Evolutionary conservation across 2,329 filamentous ascomycete species (phyloP).

Genomic region (Macrophomina tecta): DNA sequence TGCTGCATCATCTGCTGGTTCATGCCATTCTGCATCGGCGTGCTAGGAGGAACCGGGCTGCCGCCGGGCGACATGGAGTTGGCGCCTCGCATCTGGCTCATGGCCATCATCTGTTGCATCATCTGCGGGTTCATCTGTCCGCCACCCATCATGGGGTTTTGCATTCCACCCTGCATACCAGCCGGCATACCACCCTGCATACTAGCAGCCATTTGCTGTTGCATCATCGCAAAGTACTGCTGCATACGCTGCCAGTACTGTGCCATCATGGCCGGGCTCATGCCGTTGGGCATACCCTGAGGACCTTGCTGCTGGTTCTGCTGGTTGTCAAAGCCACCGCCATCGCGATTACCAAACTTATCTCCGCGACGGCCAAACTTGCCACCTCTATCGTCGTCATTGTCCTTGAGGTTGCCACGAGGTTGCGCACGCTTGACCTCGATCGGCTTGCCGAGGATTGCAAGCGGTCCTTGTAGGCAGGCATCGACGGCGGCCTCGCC

Average conservation of each 20-base stretch:
- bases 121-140: slow-evolving; percentile 65
- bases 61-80: slow-evolving; percentile 35
- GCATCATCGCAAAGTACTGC: slow-evolving; percentile 94
- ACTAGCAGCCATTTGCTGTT: slow-evolving; percentile 76
- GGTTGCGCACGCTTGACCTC: slow-evolving; percentile 99
- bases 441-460: slow-evolving; percentile 94
- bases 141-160: slow-evolving; percentile 63
- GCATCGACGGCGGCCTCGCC: slow-evolving; percentile 93
- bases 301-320: slow-evolving; percentile 51
- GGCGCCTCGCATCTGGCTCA: slow-evolving; percentile 39
- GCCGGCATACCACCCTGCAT: slow-evolving; percentile 45
- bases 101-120: slow-evolving; percentile 50
- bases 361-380: slow-evolving; percentile 44
- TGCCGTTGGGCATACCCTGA: slow-evolving; percentile 58
- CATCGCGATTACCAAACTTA: slow-evolving; percentile 47
- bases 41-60: slow-evolving; percentile 40
- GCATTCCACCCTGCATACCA: slow-evolving; percentile 37
- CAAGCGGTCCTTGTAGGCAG: slow-evolving; percentile 81
- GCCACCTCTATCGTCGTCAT: slow-evolving; percentile 71
- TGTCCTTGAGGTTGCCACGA: slow-evolving; percentile 89
- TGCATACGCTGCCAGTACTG: slow-evolving; percentile 99
- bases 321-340: slow-evolving; percentile 50
- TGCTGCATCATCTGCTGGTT: slow-evolving; percentile 79
- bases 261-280: slow-evolving; percentile 97
- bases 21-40: slow-evolving; percentile 43